Percentiles rank a stretch among this genome's conserved stretches.
Conservation (phyloP, 495 filamentous ascomycete species). For the Jackrogersella minutella region DNA sequence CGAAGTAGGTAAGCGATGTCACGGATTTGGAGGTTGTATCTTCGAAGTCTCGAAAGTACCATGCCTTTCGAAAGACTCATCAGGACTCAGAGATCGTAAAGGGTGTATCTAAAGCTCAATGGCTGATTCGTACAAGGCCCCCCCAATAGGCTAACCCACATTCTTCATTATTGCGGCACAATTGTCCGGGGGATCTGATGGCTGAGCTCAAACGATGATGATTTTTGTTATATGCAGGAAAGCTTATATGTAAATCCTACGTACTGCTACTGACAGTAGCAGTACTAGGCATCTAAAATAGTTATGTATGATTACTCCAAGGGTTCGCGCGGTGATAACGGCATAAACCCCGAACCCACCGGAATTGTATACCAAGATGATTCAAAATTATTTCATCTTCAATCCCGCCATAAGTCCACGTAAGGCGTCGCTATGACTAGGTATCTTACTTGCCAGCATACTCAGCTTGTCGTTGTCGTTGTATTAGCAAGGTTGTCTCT, state of each 20-base stretch:
- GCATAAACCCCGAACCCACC: slow-evolving; percentile 17
- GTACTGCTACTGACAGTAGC: no score
- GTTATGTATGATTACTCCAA: no score
- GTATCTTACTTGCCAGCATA: not conserved
- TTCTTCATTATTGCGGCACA: slow-evolving; percentile 7
- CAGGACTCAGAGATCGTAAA: no score
- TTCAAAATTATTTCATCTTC: not conserved
- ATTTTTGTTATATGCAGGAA: slow-evolving; percentile 16
- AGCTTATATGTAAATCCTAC: no score
- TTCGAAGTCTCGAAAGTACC: slow-evolving; percentile 11
- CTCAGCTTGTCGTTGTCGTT: not conserved
- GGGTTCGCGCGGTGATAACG: slow-evolving; percentile 14
- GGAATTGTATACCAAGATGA: no score
- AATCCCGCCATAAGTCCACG: not conserved
- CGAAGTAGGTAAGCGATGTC: not conserved
- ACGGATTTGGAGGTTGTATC: slow-evolving; percentile 18
- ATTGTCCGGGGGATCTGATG: no score
- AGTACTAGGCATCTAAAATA: no score
- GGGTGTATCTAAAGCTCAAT: no score
- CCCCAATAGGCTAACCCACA: slow-evolving; percentile 3
- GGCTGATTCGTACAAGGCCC: no score
- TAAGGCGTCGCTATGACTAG: not conserved
- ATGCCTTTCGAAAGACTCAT: no score
- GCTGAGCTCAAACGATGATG: no score
- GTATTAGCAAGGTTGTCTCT: not conserved